Evolutionary conservation across 2,329 filamentous ascomycete species (phyloP).

Genomic region (Pseudofabraea citricarpa): DNA sequence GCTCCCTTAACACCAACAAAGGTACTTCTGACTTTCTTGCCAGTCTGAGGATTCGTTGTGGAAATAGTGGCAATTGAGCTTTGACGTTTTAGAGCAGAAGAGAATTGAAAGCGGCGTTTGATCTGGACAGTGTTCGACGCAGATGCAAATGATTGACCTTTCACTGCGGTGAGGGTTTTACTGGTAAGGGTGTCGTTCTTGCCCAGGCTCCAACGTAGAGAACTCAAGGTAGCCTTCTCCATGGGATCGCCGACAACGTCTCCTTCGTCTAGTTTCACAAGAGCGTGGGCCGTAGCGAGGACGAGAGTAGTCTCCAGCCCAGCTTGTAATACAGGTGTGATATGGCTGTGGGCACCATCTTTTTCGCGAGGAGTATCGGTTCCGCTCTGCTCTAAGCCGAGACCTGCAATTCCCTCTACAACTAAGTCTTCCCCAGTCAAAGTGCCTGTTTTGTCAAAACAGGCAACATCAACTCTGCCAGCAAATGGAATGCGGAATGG

Average conservation of each 20-base stretch:
- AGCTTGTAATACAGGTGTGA: slow-evolving; percentile 66
- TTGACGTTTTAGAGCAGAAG: slow-evolving; percentile 90
- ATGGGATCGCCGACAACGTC: slow-evolving; percentile 97
- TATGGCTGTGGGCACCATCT: slow-evolving; percentile 77
- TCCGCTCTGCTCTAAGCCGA: slow-evolving; percentile 66
- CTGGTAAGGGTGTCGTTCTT: slow-evolving; percentile 79
- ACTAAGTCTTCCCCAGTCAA: slow-evolving; percentile 94
- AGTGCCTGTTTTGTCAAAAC: slow-evolving; percentile 98
- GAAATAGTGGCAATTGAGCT: slow-evolving; percentile 86
- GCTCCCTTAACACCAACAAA: slow-evolving; percentile 97
- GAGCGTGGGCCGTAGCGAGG: slow-evolving; percentile 87
- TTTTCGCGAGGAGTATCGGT: slow-evolving; percentile 61
- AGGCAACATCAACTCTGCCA: slow-evolving; percentile 90
- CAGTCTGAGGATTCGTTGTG: slow-evolving; percentile 64
- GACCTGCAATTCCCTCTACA: slow-evolving; percentile 91
- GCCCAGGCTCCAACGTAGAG: slow-evolving; percentile 90
- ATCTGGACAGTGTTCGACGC: slow-evolving; percentile 79
- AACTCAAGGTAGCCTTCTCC: slow-evolving; percentile 91
- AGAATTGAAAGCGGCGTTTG: slow-evolving; percentile 97
- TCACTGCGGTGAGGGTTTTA: slow-evolving; percentile 48
- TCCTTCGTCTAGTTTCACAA: slow-evolving; percentile 94
- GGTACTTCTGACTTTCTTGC: slow-evolving; percentile 74
- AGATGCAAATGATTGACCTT: slow-evolving; percentile 38
- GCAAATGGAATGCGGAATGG: slow-evolving; percentile 97
- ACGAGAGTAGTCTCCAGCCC: slow-evolving; percentile 85